Evolutionary conservation across 2,329 filamentous ascomycete species (phyloP).

Genomic region (Calonectria pseudoturangicola): DNA sequence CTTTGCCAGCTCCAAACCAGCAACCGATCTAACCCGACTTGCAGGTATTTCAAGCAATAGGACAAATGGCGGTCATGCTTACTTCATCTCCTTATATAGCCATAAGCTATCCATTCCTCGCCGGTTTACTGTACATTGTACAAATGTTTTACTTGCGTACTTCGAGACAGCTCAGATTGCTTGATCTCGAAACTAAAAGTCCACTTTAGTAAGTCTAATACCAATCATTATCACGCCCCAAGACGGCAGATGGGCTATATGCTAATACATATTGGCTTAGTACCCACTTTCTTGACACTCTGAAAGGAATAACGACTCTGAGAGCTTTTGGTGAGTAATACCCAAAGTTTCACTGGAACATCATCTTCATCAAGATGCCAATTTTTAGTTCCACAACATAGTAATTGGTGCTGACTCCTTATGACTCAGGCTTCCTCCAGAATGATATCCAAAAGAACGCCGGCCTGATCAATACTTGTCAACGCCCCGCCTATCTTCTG

Average conservation of each 20-base stretch:
- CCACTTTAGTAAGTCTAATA: conserved; percentile 66
- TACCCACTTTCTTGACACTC: conserved; percentile 71
- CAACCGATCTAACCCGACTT: not conserved
- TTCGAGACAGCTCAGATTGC: conserved; percentile 73
- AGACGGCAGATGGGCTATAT: too few relatives aligned
- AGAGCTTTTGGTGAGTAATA: conserved; percentile 72
- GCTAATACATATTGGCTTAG: conserved; percentile 23
- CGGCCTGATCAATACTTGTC: conserved; percentile 68
- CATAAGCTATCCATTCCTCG: conserved; percentile 68
- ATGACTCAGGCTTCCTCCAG: conserved; percentile 1
- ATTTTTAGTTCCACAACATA: not conserved
- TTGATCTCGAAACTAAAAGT: conserved; percentile 75
- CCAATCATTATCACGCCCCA: accelerated
- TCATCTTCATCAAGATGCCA: not conserved
- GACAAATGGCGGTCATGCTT: conserved; percentile 56
- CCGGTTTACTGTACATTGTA: conserved; percentile 66
- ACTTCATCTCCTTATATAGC: conserved; percentile 63
- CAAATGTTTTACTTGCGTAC: conserved; percentile 76
- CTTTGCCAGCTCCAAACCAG: too few relatives aligned
- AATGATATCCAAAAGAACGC: conserved; percentile 29
- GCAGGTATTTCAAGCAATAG: conserved; percentile 27
- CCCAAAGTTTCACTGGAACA: not conserved
- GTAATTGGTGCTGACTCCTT: not conserved
- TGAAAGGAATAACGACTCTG: conserved; percentile 72
- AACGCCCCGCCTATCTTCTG: conserved; percentile 75